phyloP scores from a whole-genome alignment of 495 filamentous ascomycete genomes.

The Cudoniella acicularis region DNA sequence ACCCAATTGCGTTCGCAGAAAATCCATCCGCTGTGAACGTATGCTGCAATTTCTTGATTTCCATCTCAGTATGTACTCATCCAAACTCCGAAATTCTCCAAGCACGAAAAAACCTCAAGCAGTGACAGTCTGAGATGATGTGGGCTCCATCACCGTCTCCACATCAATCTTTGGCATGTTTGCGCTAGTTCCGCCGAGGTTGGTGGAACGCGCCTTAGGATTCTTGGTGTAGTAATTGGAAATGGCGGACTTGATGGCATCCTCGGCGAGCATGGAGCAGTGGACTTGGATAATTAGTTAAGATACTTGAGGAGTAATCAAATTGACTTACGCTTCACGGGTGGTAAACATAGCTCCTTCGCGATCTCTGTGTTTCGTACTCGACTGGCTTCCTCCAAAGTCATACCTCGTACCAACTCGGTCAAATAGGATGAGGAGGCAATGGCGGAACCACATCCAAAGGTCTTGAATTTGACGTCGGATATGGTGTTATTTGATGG shows the following conservation, averaged over 20 bases:
- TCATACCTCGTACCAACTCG: conserved; percentile 91
- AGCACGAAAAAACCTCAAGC: conserved; percentile 11
- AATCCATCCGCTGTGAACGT: neutral
- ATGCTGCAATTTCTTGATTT: neutral
- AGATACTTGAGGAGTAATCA: neutral
- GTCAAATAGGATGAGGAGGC: conserved; percentile 87
- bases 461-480: conserved; percentile 98
- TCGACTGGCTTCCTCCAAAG: conserved; percentile 85
- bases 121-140: conserved; percentile 14
- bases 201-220: conserved; percentile 66
- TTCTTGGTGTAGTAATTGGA: conserved; percentile 97
- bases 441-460: conserved; percentile 95
- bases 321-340: conserved; percentile 76
- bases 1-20: neutral
- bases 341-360: conserved; percentile 90
- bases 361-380: conserved; percentile 97
- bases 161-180: conserved; percentile 52
- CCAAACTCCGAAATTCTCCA: neutral
- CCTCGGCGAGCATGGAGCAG: conserved; percentile 98
- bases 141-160: conserved; percentile 35
- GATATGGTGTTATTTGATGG: conserved; percentile 82
- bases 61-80: neutral
- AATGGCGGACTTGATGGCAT: conserved; percentile 99
- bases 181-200: conserved; percentile 67
- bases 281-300: conserved; percentile 56